Base-by-base conservation (phyloP, 1,139 yeast species). In the Yamadazyma dushanensis region DNA sequence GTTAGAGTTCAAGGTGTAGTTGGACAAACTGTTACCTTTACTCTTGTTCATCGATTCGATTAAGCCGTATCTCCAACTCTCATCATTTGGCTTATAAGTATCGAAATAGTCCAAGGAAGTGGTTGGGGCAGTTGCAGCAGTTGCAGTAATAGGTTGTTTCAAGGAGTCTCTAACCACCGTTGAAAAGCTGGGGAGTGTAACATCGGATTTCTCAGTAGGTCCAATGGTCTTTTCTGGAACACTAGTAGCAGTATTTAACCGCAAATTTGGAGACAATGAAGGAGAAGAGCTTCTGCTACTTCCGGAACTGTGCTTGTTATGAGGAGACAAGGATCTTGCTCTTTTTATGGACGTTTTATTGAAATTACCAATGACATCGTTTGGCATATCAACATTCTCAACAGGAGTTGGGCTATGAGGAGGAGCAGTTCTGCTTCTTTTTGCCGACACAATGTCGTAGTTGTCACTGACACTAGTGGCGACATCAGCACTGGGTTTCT, bases 361-460 rank as follows among this genome's bases (percentile, higher is more conserved):
- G 11, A 36, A 35, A 15, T 13, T 18, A 8, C 24, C 24, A 8
- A 34, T 25, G 8, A 31, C 36, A 4, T 35, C 36, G 16, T 26
- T n/a, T 16, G 17, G 29, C 4, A 16, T 16, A 6, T 28, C 29
- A 3, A 22, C 16, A 11, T 23, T 15, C 16, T 26, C 26, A 15
- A 34, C 39, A 5, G 49, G 46, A 5, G 44, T 38, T 10, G 49
- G 46, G 22, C 39, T 37, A 28, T 46, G 67, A 8, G 78, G 74
- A 20, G 80, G 80, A 3, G 79, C 79, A 3, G 80, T 73, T 50
- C 72, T 59, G 9, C 76, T 63, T 34, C 77, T 56, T 46, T 75
- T 72, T 29, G 43, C 45, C 17, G 36, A 34, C 13, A 32, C 25
- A 6, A 37, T 31, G 26, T 45, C 42, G 22, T 30, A 29, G 9